These are phyloP conservation scores for Bjerkandera adusta DNA, from an alignment of 1,284 basidiomycete genomes.

Conservation along the genomic window DNA sequence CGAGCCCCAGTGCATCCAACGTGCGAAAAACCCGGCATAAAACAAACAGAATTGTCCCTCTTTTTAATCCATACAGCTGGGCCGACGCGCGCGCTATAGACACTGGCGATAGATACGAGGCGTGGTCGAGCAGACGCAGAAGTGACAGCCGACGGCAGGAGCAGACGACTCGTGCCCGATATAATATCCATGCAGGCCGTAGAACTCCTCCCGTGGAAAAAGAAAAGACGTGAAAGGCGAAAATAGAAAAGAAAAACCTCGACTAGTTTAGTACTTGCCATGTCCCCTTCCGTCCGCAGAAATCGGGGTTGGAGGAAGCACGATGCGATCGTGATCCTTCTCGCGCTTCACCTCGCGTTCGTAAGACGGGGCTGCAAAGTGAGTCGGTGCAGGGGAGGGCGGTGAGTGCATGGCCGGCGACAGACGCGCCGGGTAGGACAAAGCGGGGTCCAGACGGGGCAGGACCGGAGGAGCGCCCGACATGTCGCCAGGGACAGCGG, in stretches of 20 bases:
- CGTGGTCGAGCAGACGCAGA: background rate
- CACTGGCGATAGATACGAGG: constrained; percentile 7
- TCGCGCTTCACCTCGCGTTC: constrained; percentile 46
- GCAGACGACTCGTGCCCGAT: background rate
- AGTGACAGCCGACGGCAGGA: background rate
- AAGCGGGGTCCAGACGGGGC: constrained; percentile 34
- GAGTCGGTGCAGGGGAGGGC: constrained; percentile 37
- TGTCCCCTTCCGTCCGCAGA: constrained; percentile 9
- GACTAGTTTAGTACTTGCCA: constrained; percentile 11
- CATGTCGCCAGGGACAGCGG: constrained; percentile 15
- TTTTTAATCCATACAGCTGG: constrained; percentile 4
- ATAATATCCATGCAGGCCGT: too few relatives aligned
- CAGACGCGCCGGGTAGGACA: constrained; percentile 33
- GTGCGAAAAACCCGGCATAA: too few relatives aligned
- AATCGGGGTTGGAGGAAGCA: constrained; percentile 23
- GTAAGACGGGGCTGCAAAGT: constrained; percentile 41
- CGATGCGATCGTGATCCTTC: constrained; percentile 27
- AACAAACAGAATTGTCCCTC: constrained; percentile 1
- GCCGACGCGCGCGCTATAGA: constrained; percentile 12
- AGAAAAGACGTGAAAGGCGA: background rate
- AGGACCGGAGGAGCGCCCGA: constrained; percentile 21
- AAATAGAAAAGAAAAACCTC: background rate
- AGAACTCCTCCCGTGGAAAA: constrained; percentile 15
- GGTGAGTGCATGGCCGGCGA: constrained; percentile 38
- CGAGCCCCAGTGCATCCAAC: too few relatives aligned